These are phyloP conservation scores for Fusarium dimerum DNA, from an alignment of 2,329 filamentous ascomycete genomes.

Conservation along the genomic window DNA sequence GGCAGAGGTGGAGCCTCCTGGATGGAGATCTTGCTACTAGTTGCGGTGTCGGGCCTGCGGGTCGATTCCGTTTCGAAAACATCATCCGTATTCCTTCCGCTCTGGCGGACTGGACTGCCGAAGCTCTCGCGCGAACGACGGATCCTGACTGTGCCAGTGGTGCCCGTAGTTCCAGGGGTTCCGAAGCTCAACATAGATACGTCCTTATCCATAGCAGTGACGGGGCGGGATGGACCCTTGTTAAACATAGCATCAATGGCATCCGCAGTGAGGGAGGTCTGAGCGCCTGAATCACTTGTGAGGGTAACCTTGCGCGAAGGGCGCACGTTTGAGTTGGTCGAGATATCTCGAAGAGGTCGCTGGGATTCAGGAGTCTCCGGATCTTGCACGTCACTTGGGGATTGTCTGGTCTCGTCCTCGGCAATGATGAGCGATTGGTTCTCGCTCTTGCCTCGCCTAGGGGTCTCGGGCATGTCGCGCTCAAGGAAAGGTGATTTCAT, in stretches of 20 bases:
- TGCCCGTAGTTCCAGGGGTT: constrained; percentile 38
- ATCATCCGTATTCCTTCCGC: constrained; percentile 43
- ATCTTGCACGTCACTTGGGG: constrained; percentile 42
- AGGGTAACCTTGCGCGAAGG: constrained; percentile 42
- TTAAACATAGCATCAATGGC: constrained; percentile 77
- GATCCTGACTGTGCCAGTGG: constrained; percentile 44
- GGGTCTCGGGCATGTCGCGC: constrained; percentile 39
- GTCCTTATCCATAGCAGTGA: constrained; percentile 36
- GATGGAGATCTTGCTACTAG: constrained; percentile 57
- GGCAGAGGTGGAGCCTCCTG: constrained; percentile 71
- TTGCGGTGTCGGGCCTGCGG: constrained; percentile 70
- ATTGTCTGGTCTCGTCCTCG: constrained; percentile 65
- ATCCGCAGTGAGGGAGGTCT: constrained; percentile 81
- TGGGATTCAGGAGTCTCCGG: constrained; percentile 56
- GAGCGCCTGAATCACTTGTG: constrained; percentile 71
- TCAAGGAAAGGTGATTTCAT: constrained; percentile 33
- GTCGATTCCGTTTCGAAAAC: constrained; percentile 37
- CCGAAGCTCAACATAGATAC: constrained; percentile 37
- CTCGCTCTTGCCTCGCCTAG: constrained; percentile 46
- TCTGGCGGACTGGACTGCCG: constrained; percentile 43
- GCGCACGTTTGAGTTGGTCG: constrained; percentile 54
- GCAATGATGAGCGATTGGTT: constrained; percentile 53
- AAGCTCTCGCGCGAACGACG: constrained; percentile 53
- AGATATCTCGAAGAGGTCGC: constrained; percentile 62
- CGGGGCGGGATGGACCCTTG: constrained; percentile 31